phyloP scores from a whole-genome alignment of 1,284 basidiomycete genomes.

The Irpex sp. region DNA sequence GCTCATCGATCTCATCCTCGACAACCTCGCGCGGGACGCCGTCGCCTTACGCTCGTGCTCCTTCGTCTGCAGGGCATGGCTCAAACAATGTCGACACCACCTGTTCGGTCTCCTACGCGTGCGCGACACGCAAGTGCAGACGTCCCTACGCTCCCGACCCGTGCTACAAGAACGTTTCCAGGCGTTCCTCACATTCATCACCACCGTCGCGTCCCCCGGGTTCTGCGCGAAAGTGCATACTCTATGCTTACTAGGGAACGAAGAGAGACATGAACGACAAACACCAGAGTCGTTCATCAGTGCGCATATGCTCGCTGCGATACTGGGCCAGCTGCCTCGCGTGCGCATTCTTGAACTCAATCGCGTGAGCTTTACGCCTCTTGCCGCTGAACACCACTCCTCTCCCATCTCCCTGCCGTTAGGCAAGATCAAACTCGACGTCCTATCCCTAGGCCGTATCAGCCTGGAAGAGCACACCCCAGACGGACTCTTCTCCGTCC shows the following conservation, averaged over 20 bases:
- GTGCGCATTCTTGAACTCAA: slow-evolving; percentile 4
- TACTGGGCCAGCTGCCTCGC: slow-evolving; percentile 1
- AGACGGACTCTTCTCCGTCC: background rate
- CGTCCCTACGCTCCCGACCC: background rate
- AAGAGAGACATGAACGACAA: slow-evolving; percentile 1
- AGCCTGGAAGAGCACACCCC: background rate
- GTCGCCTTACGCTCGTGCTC: slow-evolving; percentile 2
- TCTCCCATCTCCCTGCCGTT: background rate
- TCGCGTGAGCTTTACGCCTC: background rate
- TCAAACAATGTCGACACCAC: slow-evolving; percentile 3
- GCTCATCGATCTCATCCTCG: slow-evolving; percentile 12
- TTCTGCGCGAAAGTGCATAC: slow-evolving; percentile 1
- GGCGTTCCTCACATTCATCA: slow-evolving; percentile 1
- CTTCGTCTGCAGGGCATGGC: background rate
- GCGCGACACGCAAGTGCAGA: background rate
- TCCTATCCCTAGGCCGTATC: background rate
- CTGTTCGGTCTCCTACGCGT: slow-evolving; percentile 2
- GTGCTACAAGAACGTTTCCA: background rate
- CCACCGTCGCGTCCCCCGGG: background rate
- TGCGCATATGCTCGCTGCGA: background rate
- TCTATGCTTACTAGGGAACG: background rate
- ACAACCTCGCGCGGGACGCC: slow-evolving; percentile 5
- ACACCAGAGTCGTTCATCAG: background rate
- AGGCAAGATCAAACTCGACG: background rate
- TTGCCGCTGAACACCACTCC: background rate